A percentile compares a stretch with the other conserved stretches of the same genome.
Evolutionary conservation across 306 rosid species (phyloP).

Genomic region (Dryas alaskensis): DNA sequence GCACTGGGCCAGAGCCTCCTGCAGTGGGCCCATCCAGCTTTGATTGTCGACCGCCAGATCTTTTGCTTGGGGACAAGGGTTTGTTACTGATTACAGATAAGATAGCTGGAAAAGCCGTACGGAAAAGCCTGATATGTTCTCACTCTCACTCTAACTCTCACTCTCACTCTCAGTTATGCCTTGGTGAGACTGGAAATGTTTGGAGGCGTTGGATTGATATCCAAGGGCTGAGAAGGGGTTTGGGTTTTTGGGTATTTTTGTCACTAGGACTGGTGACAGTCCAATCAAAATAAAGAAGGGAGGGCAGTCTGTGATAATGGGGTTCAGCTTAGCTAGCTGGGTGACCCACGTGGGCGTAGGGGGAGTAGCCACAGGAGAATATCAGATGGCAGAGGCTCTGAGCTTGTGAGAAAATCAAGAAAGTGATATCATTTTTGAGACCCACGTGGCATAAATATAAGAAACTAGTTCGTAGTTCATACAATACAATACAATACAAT

Average conservation of each 20-base stretch:
- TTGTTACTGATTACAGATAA: slow-evolving; percentile 19
- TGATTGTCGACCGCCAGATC: slow-evolving; percentile 33
- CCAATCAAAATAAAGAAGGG: slow-evolving; percentile 32
- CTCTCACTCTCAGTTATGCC: slow-evolving; percentile 17
- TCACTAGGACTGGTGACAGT: slow-evolving; percentile 16
- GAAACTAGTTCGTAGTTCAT: too few species aligned
- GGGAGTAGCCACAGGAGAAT: slow-evolving; percentile 11
- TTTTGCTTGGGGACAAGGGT: slow-evolving; percentile 28
- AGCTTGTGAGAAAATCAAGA: not conserved
- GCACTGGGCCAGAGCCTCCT: too few species aligned
- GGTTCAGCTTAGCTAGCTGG: slow-evolving; percentile 28
- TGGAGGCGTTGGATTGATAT: slow-evolving; percentile 15
- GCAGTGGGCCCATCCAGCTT: not conserved
- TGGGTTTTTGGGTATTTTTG: not conserved
- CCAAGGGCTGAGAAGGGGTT: slow-evolving; percentile 2
- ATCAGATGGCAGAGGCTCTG: slow-evolving; percentile 13
- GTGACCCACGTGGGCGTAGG: slow-evolving; percentile 39
- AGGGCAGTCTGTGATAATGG: not conserved
- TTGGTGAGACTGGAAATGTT: not conserved
- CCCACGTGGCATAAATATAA: too few species aligned
- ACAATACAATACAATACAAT: too few species aligned
- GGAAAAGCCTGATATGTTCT: slow-evolving; percentile 4
- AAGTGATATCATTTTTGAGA: not conserved
- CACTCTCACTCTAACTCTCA: not conserved
- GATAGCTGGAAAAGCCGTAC: not conserved